These are phyloP conservation scores for Brassica hybrid DNA, from an alignment of 441 rosid species.

Conservation along the genomic window DNA sequence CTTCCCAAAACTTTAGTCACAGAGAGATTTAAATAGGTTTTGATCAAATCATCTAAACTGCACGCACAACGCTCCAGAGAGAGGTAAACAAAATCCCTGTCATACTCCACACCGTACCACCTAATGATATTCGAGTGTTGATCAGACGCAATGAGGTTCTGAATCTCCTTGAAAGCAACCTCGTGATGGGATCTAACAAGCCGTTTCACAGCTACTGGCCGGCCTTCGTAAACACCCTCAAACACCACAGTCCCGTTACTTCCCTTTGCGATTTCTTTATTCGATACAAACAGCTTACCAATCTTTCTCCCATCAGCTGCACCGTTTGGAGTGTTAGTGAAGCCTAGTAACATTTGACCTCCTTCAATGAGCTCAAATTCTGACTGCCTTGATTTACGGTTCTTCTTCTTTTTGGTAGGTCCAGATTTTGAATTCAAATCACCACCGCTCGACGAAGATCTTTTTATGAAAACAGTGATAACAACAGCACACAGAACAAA, in stretches of 20 bases:
- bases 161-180: slow-evolving; percentile 92
- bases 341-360: slow-evolving; percentile 49
- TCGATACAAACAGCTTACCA: slow-evolving; percentile 78
- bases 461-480: slow-evolving; percentile 48
- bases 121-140: slow-evolving; percentile 88
- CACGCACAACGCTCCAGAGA: slow-evolving; percentile 88
- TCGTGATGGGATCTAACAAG: slow-evolving; percentile 88
- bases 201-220: slow-evolving; percentile 96
- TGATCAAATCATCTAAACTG: slow-evolving; percentile 80
- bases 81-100: slow-evolving; percentile 89
- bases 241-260: slow-evolving; percentile 92
- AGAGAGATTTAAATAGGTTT: slow-evolving; percentile 52
- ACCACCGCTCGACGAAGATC: slow-evolving; percentile 33
- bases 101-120: slow-evolving; percentile 94
- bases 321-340: slow-evolving; percentile 53
- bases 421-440: slow-evolving; percentile 44
- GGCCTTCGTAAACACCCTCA: slow-evolving; percentile 91
- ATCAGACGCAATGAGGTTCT: slow-evolving; percentile 94
- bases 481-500: slow-evolving; percentile 37
- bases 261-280: slow-evolving; percentile 90
- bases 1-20: slow-evolving; percentile 34
- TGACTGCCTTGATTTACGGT: slow-evolving; percentile 48
- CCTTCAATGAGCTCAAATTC: slow-evolving; percentile 42
- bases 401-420: slow-evolving; percentile 65
- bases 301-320: slow-evolving; percentile 65